These are phyloP conservation scores for Neurospora sp. DNA, from an alignment of 495 filamentous ascomycete genomes.

Conservation along the genomic window DNA sequence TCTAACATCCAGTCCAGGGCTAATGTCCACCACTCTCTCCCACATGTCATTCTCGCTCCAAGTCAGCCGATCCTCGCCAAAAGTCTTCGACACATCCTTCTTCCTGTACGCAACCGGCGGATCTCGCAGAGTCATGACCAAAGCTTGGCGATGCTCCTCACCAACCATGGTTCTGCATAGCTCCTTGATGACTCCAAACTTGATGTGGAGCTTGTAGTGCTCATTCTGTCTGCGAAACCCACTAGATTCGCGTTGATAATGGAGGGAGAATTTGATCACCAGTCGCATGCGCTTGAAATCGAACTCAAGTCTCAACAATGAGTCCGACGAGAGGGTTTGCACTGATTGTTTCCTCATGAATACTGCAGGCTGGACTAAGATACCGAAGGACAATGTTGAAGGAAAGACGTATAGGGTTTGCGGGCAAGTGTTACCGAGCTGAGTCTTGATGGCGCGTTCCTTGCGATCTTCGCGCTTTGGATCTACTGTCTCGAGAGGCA, in stretches of 20 bases:
- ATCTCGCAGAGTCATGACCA: conserved; percentile 51
- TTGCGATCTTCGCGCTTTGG: not conserved
- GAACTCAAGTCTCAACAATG: conserved; percentile 21
- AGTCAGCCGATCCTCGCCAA: conserved; percentile 31
- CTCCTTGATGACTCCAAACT: conserved; percentile 50
- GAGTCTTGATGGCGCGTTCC: conserved; percentile 8
- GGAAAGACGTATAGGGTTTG: conserved; percentile 21
- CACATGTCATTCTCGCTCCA: conserved; percentile 67
- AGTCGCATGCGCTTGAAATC: conserved; percentile 35
- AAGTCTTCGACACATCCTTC: conserved; percentile 28
- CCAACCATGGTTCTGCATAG: conserved; percentile 39
- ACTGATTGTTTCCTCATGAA: conserved; percentile 43
- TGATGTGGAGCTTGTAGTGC: conserved; percentile 45
- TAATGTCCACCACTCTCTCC: conserved; percentile 65
- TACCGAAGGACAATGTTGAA: conserved; percentile 39
- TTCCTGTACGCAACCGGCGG: conserved; percentile 58
- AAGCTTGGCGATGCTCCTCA: conserved; percentile 16
- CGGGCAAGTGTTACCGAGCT: conserved; percentile 20
- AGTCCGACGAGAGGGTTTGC: not conserved
- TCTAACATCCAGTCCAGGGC: conserved; percentile 22
- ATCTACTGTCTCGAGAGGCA: not conserved
- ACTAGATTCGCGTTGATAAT: not conserved
- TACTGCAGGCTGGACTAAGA: conserved; percentile 32
- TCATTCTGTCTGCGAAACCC: conserved; percentile 8
- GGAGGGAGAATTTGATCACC: conserved; percentile 25